A percentile compares a stretch with the other conserved stretches of the same genome.
These are phyloP conservation scores for Colletotrichum paranaense DNA, from an alignment of 2,329 filamentous ascomycete species.

Conservation along the genomic window DNA sequence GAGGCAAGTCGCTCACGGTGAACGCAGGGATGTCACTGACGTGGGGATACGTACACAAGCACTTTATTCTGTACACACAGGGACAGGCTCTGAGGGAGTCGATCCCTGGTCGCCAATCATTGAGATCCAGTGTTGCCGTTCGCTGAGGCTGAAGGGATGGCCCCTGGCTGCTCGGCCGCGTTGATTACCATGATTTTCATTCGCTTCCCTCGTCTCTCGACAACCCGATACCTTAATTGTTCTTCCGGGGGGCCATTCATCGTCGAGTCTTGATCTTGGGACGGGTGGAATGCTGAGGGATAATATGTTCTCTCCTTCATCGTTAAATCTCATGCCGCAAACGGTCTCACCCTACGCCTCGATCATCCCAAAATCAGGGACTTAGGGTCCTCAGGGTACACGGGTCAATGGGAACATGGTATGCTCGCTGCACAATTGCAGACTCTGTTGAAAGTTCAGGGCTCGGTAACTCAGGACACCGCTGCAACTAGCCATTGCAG, in stretches of 20 bases:
- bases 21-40: conserved; percentile 10
- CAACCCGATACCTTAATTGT: conserved; percentile 20
- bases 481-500: conserved; percentile 8
- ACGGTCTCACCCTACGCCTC: conserved; percentile 4
- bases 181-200: conserved; percentile 32
- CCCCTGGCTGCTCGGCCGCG: conserved; percentile 13
- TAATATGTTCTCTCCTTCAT: background rate
- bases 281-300: conserved; percentile 20
- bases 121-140: conserved; percentile 14
- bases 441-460: background rate
- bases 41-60: conserved; percentile 4
- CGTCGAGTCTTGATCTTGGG: conserved; percentile 1
- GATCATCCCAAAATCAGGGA: background rate
- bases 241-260: background rate
- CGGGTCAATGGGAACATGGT: background rate
- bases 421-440: background rate
- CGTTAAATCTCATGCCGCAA: background rate
- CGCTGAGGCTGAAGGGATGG: conserved; percentile 27
- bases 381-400: background rate
- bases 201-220: conserved; percentile 16
- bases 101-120: conserved; percentile 29
- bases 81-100: conserved; percentile 15
- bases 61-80: conserved; percentile 22
- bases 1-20: background rate
- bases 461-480: conserved; percentile 3